Evolutionary conservation across 2,329 filamentous ascomycete species (phyloP).

Genomic region (Penicillium sp.): DNA sequence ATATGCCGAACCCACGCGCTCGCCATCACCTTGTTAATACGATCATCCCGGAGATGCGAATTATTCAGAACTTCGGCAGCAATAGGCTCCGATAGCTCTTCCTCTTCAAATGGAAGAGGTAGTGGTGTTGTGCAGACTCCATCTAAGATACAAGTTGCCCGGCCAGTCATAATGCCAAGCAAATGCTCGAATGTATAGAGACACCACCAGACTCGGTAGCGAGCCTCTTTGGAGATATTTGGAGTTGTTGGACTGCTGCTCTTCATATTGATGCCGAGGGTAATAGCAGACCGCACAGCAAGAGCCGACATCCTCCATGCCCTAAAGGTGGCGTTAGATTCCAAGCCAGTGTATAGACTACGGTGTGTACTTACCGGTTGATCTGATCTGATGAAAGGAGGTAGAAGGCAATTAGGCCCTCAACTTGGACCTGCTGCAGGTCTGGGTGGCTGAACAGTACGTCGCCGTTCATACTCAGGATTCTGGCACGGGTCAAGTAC

Average conservation of each 20-base stretch:
- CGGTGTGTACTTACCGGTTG: conserved; percentile 36
- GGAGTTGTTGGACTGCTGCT: conserved; percentile 39
- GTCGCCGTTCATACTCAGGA: conserved; percentile 44
- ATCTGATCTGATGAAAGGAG: conserved; percentile 44
- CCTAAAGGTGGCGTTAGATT: conserved; percentile 19
- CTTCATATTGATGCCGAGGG: conserved; percentile 47
- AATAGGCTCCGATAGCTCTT: conserved; percentile 34
- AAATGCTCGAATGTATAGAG: conserved; percentile 46
- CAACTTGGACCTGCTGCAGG: conserved; percentile 47
- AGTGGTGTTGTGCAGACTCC: conserved; percentile 45
- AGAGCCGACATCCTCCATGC: conserved; percentile 45
- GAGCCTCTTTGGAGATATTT: conserved; percentile 43
- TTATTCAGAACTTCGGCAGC: conserved; percentile 36
- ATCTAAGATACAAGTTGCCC: conserved; percentile 43
- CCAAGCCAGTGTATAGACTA: not conserved
- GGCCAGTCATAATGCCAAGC: conserved; percentile 48
- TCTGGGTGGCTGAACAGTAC: conserved; percentile 45
- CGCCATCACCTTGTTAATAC: conserved; percentile 31
- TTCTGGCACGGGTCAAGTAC: conserved; percentile 45
- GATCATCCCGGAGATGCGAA: conserved; percentile 29
- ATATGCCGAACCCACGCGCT: conserved; percentile 33
- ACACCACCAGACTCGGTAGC: conserved; percentile 49
- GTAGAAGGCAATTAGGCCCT: conserved; percentile 45
- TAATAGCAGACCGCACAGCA: conserved; percentile 44
- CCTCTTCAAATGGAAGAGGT: conserved; percentile 43